Base-by-base conservation (phyloP, 257 asterid species). In the Ophiorrhiza pumila region DNA sequence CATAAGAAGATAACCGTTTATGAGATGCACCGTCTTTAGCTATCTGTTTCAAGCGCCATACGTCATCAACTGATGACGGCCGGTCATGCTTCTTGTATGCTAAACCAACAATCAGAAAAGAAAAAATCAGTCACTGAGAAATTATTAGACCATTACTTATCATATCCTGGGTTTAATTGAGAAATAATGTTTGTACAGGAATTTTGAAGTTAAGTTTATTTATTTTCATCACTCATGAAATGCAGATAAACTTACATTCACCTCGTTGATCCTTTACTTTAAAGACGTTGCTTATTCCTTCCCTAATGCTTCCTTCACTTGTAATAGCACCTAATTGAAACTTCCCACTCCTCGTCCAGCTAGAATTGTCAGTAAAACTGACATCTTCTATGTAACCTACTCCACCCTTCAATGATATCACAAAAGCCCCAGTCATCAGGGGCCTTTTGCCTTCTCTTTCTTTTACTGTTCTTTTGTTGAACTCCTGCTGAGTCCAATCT, bases 221-320 rank as follows among this genome's bases (percentile, higher is more conserved):
- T 1, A 9, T 39, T 12, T 20, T 47, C 14, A 67, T 39, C 72
- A 20, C 29, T 31, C 45, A 23, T 41, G 18, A 49, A 29, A 53
- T 20, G 14, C 47, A 50, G 4, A 53, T 32, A 71, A 56, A 85
- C 95, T 83, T 83, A 93, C 98, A 77, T 77, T 89, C 96, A 56
- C 98, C 98, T 0, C 98, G 91, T 7, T 93, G 97, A 81, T 93
- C 98, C 80, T 88, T 89, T n/a, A 93, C 97, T 73, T 79, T 86
- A 77, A 94, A 90, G 29, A 93, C 79, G 53, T 80, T 87, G 80
- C 93, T 90, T 56, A 87, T 76, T 47, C 90, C 99, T 81, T 94
- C 99, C 79, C 91, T 87, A 6, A 94, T 75, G 66, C 76, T 74
- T 13, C 29, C 53, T 25, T 83, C 86, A 69, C 74, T 77, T 41